phyloP scores from a whole-genome alignment of 2,329 filamentous ascomycete genomes.

The Teratosphaeria zuluensis region DNA sequence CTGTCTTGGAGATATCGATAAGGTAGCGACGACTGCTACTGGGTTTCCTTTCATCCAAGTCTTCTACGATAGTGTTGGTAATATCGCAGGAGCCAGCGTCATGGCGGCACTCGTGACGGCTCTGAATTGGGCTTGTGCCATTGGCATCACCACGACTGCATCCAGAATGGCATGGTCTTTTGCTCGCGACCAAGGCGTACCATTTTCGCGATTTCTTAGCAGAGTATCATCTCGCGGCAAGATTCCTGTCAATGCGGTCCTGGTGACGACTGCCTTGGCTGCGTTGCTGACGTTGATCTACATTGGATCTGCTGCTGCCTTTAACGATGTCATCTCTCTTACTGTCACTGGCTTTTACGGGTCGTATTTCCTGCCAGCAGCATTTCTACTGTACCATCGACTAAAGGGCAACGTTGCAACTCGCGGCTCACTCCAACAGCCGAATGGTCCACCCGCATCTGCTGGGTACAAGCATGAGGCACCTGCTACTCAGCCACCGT shows the following conservation, averaged over 20 bases:
- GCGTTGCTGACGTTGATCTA: slow-evolving; percentile 33
- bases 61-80: slow-evolving; percentile 38
- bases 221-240: slow-evolving; percentile 18
- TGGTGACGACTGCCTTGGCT: slow-evolving; percentile 46
- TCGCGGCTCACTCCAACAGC: slow-evolving; percentile 15
- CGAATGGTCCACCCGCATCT: slow-evolving; percentile 5
- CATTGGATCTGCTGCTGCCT: slow-evolving; percentile 32
- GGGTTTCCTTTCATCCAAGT: slow-evolving; percentile 43
- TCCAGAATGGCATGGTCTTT: slow-evolving; percentile 34
- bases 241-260: slow-evolving; percentile 22
- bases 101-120: slow-evolving; percentile 37
- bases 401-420: slow-evolving; percentile 30
- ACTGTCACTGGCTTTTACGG: slow-evolving; percentile 35
- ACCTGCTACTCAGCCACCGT: background rate
- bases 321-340: slow-evolving; percentile 38
- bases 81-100: slow-evolving; percentile 34
- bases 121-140: slow-evolving; percentile 25
- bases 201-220: slow-evolving; percentile 29
- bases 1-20: slow-evolving; percentile 32
- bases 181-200: slow-evolving; percentile 33
- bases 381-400: slow-evolving; percentile 34
- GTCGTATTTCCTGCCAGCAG: slow-evolving; percentile 34
- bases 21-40: slow-evolving; percentile 33
- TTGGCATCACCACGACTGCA: slow-evolving; percentile 31
- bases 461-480: background rate